phyloP scores from a whole-genome alignment of 495 filamentous ascomycete genomes.

The Aspergillus egyptiacus region DNA sequence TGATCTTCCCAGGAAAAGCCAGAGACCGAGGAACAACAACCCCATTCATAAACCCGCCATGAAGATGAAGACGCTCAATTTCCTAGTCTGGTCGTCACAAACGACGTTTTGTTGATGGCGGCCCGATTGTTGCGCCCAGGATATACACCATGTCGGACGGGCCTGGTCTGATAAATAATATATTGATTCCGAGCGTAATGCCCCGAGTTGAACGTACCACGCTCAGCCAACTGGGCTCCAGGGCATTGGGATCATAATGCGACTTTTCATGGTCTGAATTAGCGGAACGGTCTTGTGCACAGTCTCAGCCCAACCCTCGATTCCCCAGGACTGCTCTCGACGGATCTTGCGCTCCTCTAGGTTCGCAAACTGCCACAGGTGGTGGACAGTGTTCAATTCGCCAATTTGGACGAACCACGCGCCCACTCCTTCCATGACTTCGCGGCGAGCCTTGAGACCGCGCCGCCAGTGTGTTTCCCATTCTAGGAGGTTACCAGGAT shows the following conservation, averaged over 20 bases:
- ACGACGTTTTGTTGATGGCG: too few relatives aligned
- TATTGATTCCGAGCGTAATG: too few relatives aligned
- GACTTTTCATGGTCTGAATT: conserved; percentile 92
- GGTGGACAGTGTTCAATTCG: conserved; percentile 94
- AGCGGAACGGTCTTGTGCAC: conserved; percentile 98
- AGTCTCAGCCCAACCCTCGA: conserved; percentile 95
- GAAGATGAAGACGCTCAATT: neutral
- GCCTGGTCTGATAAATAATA: too few relatives aligned
- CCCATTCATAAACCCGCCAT: neutral
- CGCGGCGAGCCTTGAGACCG: conserved; percentile 78
- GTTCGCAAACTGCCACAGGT: conserved; percentile 97
- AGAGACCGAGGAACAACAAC: neutral
- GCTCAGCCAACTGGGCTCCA: conserved; percentile 84
- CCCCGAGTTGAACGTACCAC: neutral
- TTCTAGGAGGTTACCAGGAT: conserved; percentile 90
- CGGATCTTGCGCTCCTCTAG: conserved; percentile 87
- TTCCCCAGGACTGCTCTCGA: conserved; percentile 89
- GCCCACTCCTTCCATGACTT: conserved; percentile 98
- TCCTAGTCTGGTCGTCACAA: neutral
- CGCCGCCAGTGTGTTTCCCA: conserved; percentile 99
- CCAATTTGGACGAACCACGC: conserved; percentile 99
- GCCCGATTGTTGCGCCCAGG: neutral
- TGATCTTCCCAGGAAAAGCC: neutral
- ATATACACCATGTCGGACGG: neutral
- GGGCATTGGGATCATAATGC: conserved; percentile 88